Evolutionary conservation across 768 basidiomycete species (phyloP).

Genomic region (Boletus subcaerulescens): DNA sequence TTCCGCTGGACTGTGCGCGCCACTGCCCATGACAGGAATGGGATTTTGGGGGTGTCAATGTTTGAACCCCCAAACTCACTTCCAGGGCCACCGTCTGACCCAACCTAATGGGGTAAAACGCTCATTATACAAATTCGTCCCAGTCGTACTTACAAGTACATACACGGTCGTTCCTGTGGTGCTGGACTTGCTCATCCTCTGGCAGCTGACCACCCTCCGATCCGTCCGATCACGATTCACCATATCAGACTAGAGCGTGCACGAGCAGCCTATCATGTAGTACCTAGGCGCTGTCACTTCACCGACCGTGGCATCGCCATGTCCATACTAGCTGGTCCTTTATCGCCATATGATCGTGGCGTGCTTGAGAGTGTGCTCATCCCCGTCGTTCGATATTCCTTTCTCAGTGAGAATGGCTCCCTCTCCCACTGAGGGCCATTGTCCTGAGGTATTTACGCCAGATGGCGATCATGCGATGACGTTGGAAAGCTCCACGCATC

Average conservation of each 20-base stretch:
- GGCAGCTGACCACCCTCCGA: background rate
- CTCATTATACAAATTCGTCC: background rate
- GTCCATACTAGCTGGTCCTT: background rate
- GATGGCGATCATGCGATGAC: background rate
- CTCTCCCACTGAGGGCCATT: background rate
- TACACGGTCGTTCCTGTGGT: background rate
- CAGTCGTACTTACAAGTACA: background rate
- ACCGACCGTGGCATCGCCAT: background rate
- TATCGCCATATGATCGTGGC: background rate
- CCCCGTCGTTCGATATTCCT: background rate
- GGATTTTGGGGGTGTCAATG: conserved; percentile 6
- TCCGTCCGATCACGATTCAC: background rate
- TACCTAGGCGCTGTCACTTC: background rate
- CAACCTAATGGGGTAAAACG: conserved; percentile 13
- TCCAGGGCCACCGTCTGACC: background rate
- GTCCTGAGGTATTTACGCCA: background rate
- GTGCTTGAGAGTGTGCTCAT: background rate
- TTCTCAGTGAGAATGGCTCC: background rate
- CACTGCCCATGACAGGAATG: background rate
- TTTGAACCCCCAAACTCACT: conserved; percentile 2
- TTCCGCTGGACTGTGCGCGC: background rate
- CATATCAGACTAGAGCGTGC: background rate
- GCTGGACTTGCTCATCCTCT: background rate
- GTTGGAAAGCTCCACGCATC: conserved; percentile 1
- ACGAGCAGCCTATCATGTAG: background rate